Base-by-base conservation (phyloP, 2,329 filamentous ascomycete genomes). In the Pseudogymnoascus sp. region DNA sequence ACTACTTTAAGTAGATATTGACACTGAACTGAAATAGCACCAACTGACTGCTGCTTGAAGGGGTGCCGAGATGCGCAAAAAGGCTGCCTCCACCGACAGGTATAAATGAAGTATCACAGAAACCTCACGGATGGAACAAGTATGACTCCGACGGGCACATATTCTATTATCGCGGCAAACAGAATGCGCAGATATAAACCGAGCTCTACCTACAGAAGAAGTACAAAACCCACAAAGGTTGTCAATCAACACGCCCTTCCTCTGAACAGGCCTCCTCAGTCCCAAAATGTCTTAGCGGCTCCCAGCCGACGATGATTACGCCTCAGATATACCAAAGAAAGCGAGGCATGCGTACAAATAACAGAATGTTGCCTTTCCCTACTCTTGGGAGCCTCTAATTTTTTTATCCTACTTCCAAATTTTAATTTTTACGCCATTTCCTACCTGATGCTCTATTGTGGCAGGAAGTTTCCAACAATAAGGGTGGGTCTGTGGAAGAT, bases 381-480 rank as follows among this genome's bases (percentile, higher is more conserved):
- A 38, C 57, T n/a, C 25, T 14, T 20, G 30, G 16, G 18, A 20
- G 30, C 28, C 32, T 54, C 47, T 32, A 50, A 30, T 54, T 54
- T 54, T 54, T 54, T 54, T 25, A 18, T 16, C 47, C 9, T 14
- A 18, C 47, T 54, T 54, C 32, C 18, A 34, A 54, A 32, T 54
- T 32, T 32, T 34, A 7, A 54, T 34, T 9, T 12, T 54, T 54
- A 34, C 28, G 47, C 47, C 47, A 25, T 54, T 54, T 54, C 47
- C 47, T 54, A 54, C n/a, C 47, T 54, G 47, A 54, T 54, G 47
- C 47, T 54, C 69, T 91, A 85, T 71, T 96, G 91, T 2, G 94
- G 94, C 64, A 99, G 75, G 73, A 99, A 99, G 72, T 99, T 99
- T 58, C 94, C 94, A 57, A 99, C 88, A 70, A 99, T 99, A 65